Conservation (phyloP, 129 eudicot genomes). For the Tagetes erecta region DNA sequence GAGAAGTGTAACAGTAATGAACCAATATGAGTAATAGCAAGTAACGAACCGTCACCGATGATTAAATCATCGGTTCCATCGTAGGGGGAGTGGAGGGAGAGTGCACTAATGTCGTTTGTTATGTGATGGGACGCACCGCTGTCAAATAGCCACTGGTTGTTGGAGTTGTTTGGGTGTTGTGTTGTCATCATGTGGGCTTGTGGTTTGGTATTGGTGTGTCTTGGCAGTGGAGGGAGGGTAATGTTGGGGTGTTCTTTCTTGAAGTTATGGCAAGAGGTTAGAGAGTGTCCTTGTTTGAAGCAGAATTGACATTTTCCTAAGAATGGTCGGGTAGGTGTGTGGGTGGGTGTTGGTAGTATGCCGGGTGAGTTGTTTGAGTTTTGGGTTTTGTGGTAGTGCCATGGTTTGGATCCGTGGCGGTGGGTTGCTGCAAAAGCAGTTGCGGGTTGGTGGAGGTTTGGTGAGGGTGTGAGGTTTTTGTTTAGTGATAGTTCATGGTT, state of each 20-base stretch:
- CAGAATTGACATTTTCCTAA: not conserved
- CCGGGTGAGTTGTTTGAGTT: not conserved
- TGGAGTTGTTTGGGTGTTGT: not conserved
- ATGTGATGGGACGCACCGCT: not conserved
- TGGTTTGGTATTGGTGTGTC: not conserved
- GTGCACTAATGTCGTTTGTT: not conserved
- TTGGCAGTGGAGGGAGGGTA: not conserved
- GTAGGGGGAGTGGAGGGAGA: not conserved
- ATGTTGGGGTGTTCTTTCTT: not conserved
- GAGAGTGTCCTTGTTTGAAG: not conserved
- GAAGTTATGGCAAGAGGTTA: not conserved
- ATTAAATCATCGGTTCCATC: too few species aligned
- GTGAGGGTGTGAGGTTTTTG: not conserved
- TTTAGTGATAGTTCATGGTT: not conserved
- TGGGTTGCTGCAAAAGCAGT: too few species aligned
- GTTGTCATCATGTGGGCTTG: not conserved
- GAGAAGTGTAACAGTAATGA: too few species aligned
- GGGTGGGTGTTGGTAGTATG: not conserved
- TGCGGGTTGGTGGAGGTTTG: not conserved
- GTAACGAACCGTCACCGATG: too few species aligned
- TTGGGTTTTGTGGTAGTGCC: not conserved
- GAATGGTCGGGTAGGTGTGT: not conserved
- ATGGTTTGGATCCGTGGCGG: not conserved
- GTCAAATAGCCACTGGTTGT: too few species aligned
- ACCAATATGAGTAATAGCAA: too few species aligned